Conservation (phyloP, 441 rosid genomes). For the Francoa sonchifolia region DNA sequence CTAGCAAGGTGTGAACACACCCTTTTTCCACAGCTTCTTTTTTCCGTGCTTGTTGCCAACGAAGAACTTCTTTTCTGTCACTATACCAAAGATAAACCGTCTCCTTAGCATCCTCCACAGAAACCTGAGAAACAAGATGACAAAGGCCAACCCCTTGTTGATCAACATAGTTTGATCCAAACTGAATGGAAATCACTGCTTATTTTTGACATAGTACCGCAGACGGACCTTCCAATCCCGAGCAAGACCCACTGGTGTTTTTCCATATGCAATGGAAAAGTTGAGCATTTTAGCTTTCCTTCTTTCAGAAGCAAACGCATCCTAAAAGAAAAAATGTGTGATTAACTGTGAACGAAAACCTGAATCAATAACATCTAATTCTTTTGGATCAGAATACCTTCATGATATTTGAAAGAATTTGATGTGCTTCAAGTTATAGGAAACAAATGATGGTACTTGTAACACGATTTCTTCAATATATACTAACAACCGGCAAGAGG, state of each 20-base stretch:
- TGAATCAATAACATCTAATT: slow-evolving; percentile 1
- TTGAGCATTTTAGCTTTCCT: slow-evolving; percentile 98
- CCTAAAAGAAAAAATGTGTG: slow-evolving; percentile 31
- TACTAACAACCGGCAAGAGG: not conserved
- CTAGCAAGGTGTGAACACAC: slow-evolving; percentile 66
- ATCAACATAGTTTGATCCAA: slow-evolving; percentile 13
- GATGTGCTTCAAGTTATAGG: too few species aligned
- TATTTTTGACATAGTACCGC: slow-evolving; percentile 3
- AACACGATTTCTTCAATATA: too few species aligned
- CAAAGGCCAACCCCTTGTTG: slow-evolving; percentile 1
- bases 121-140: slow-evolving; percentile 41
- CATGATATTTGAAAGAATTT: not conserved
- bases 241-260: slow-evolving; percentile 83
- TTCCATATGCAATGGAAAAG: slow-evolving; percentile 95
- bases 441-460: too few species aligned
- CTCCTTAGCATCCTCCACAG: slow-evolving; percentile 66
- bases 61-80: slow-evolving; percentile 76
- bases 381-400: too few species aligned
- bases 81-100: slow-evolving; percentile 89
- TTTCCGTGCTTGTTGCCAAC: slow-evolving; percentile 77
- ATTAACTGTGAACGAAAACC: slow-evolving; percentile 9
- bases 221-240: slow-evolving; percentile 90
- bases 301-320: slow-evolving; percentile 85
- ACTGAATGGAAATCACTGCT: slow-evolving; percentile 6
- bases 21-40: slow-evolving; percentile 44